Evolutionary conservation across 2,329 filamentous ascomycete genomes (phyloP).

Genomic region (Diaporthe vaccinii): DNA sequence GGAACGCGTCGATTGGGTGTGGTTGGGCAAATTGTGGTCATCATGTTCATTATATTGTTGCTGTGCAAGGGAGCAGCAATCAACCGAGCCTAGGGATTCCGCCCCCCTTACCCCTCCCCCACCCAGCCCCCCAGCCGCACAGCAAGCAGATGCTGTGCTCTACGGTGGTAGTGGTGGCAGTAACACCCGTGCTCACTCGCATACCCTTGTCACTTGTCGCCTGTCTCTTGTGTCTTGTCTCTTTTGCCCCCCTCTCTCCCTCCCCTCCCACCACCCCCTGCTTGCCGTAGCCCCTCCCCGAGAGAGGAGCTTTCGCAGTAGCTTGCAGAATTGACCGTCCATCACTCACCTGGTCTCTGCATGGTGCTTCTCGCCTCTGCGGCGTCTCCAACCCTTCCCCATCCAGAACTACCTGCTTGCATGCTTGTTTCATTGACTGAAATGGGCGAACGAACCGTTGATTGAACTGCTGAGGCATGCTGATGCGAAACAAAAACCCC

Average conservation of each 20-base stretch:
- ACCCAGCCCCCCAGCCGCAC: conserved; percentile 10
- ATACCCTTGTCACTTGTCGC: conserved; percentile 1
- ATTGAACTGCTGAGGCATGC: conserved; percentile 24
- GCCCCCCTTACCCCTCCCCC: neutral
- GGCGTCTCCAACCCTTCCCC: conserved; percentile 18
- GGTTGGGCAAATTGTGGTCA: conserved; percentile 1
- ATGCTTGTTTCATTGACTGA: conserved; percentile 11
- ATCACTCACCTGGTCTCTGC: neutral
- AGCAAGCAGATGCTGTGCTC: conserved; percentile 2
- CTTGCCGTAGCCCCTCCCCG: conserved; percentile 27
- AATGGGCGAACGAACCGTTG: neutral
- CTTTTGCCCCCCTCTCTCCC: neutral
- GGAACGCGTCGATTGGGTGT: neutral
- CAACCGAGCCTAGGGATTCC: conserved; percentile 8
- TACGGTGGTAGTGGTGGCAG: neutral
- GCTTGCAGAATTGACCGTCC: conserved; percentile 8
- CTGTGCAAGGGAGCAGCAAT: conserved; percentile 18
- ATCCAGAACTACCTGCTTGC: conserved; percentile 14
- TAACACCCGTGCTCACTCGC: conserved; percentile 1
- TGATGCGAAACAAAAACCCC: conserved; percentile 52
- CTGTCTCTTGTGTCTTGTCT: neutral
- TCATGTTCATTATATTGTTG: conserved; percentile 21
- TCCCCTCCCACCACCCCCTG: neutral
- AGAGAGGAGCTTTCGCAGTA: conserved; percentile 18
- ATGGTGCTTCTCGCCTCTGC: neutral